Evolutionary conservation across 1,284 basidiomycete genomes (phyloP).

Genomic region (Nidula niveotomentosa): DNA sequence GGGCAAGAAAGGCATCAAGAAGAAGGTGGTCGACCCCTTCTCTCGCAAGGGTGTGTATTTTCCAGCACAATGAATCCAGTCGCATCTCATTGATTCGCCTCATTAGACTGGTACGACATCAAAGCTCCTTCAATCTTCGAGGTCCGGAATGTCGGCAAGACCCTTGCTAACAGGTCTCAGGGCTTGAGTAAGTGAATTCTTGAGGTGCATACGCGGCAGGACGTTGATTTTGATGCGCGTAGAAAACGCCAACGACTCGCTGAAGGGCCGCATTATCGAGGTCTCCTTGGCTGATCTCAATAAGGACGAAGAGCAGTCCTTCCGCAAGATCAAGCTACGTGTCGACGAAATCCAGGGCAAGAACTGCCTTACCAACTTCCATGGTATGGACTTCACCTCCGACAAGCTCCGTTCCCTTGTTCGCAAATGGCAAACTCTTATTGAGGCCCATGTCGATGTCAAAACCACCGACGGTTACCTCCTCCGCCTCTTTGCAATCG

Average conservation of each 20-base stretch:
- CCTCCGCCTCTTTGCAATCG: conserved; percentile 98
- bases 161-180: conserved; percentile 97
- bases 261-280: conserved; percentile 97
- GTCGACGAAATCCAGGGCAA: conserved; percentile 99
- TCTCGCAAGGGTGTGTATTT: conserved; percentile 85
- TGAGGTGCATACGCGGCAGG: neutral
- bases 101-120: conserved; percentile 97
- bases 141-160: conserved; percentile 97
- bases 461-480: conserved; percentile 99
- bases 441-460: conserved; percentile 98
- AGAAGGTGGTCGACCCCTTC: conserved; percentile 99
- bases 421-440: conserved; percentile 99
- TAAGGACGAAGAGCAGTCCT: conserved; percentile 99
- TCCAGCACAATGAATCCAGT: neutral
- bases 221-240: conserved; percentile 6
- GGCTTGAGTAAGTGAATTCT: conserved; percentile 81
- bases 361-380: conserved; percentile 99
- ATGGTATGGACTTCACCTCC: conserved; percentile 99
- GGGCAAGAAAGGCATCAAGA: conserved; percentile 99
- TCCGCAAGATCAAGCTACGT: conserved; percentile 99
- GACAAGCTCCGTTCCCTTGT: conserved; percentile 99
- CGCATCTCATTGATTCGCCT: neutral
- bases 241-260: conserved; percentile 99
- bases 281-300: conserved; percentile 97
- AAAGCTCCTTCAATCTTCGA: conserved; percentile 99